Base-by-base conservation (phyloP, 768 basidiomycete genomes). In the Amanita subjunquillea region DNA sequence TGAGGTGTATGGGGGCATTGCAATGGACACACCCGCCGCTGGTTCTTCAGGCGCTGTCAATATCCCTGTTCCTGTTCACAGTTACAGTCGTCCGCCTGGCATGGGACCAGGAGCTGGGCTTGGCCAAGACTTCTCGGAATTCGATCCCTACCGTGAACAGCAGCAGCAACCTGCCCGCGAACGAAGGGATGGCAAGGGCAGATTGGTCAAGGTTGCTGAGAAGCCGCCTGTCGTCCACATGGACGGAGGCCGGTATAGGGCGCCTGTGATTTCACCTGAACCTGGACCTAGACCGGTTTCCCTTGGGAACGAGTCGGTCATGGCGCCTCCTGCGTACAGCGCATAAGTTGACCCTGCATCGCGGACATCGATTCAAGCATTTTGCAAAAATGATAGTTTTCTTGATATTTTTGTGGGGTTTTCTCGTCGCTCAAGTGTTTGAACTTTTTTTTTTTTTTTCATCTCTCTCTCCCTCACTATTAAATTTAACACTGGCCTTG, bases 191-290 rank as follows among this genome's bases (percentile, higher is more conserved):
- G 68, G 67, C 23, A 68, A 67, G 48, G 69, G 69, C 23, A 51
- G 69, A 36, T 57, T 63, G 43, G 47, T 65, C 50, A 37, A 55
- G 12, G 54, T 56, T 22, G 59, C 63, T 17, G 66, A 65, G 54
- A 69, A 67, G 49, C 58, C 66, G 30, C 66, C 66, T 13, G 54
- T 72, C 38, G 65, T 74, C 20, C 70, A 74, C 59, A 56, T 70
- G 36, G 72, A 72, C 61, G 72, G 71, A 23, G 67, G 65, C 3
- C 58, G 66, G 46, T 67, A 68, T 56, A 61, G 65, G 54, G 58
- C 22, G 41, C 41, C 20, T 5, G 22, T 4, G 9, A 2, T 20
- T 23, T 20, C 41, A 6, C 43, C 39, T 45, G 50, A 17, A 17
- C 17, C 17, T 17, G 17, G 17, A 17, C 0, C 17, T 17, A 17